These are phyloP conservation scores for Backusella australiensis DNA, from an alignment of 192 early-diverging fungal genomes.

Conservation along the genomic window DNA sequence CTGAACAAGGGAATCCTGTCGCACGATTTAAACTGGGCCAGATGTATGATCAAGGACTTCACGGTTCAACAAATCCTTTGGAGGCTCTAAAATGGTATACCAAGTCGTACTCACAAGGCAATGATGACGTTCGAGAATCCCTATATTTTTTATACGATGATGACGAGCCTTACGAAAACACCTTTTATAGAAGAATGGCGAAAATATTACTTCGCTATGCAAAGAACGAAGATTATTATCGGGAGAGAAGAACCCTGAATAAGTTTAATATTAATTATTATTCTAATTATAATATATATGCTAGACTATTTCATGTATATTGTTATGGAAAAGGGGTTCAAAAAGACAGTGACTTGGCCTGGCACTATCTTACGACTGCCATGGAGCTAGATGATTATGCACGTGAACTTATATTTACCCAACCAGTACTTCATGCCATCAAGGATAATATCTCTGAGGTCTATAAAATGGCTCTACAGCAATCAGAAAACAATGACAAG, in stretches of 20 bases:
- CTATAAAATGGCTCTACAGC: neutral
- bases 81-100: neutral
- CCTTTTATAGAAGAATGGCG: neutral
- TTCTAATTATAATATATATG: neutral
- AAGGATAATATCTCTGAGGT: neutral
- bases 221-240: neutral
- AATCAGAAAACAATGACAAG: neutral
- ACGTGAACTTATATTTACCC: neutral
- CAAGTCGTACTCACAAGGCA: neutral
- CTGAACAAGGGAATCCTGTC: neutral
- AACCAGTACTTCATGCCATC: neutral
- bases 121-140: neutral
- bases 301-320: neutral
- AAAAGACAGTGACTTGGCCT: neutral
- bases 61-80: neutral
- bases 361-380: neutral
- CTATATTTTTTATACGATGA: neutral
- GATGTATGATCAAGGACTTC: neutral
- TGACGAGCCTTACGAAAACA: neutral
- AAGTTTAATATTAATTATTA: too few relatives aligned
- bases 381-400: neutral
- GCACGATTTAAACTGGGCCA: neutral
- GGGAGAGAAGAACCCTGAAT: neutral
- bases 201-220: neutral
- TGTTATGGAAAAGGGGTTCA: neutral